Evolutionary conservation across 1,284 basidiomycete species (phyloP), one percentile per base, ranked within the genome.

Genomic region (Cryptococcus sp.): DNA sequence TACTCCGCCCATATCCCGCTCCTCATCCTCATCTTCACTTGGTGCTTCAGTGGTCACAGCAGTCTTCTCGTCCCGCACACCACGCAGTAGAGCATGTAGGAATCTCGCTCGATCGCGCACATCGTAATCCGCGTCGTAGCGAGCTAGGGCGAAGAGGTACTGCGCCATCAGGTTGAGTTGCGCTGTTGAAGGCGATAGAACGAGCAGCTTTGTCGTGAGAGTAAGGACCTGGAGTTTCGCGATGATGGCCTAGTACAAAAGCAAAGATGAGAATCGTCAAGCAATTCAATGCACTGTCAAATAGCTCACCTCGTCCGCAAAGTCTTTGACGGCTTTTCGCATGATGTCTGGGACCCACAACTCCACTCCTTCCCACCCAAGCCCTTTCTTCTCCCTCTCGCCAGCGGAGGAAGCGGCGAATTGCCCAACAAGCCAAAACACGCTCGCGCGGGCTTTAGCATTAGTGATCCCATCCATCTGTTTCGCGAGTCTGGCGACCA

Each of bases 381-480:
- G 62, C 1, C 76, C 72, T 22, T 59, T 35, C 20, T 58, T 58
- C 17, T 50, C 51, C 7, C 43, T 27, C 22, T 62, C 61, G 6
- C 45, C 19, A 2, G 43, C 38, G 19, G 69, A 67, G 27, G 56
- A 55, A 5, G 68, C 81, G 3, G 88, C 83, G 72, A 90, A 91
- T 74, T 94, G 91, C 0, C 93, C 93, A 0, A 92, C 91, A 0
- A 96, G 83, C 91, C 92, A 94, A 42, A 92, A 80, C 0, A 95
- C 86, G 65, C 89, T 93, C 0, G 91, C 90, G 23, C 90, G 81
- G 0, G 93, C 91, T 62, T 85, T 83, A 1, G 88, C 82, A 68
- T 92, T 88, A 16, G 80, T 83, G 50, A 97, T 90, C 52, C 86
- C 86, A 55, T 91, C 89, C 41, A 94, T 83, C 35, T 85, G 82